Base-by-base conservation (phyloP, 306 rosid genomes). In the Mimosa pudica region DNA sequence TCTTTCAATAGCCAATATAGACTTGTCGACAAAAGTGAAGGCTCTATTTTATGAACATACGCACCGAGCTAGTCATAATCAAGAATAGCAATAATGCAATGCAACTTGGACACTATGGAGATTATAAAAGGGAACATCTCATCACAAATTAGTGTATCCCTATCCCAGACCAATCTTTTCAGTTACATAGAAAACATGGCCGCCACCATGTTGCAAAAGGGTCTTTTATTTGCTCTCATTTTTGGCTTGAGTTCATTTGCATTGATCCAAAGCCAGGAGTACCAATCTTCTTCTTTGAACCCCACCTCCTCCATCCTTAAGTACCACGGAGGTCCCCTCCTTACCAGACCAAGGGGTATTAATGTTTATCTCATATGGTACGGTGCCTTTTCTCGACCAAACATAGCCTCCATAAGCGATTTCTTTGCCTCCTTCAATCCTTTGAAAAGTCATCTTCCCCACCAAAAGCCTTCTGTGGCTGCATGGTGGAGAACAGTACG, bases 251-350 rank as follows among this genome's bases (percentile, higher is more conserved):
- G 24, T 71, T 70, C 87, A 67, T 55, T 69, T 16, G 74, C 74
- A 38, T 44, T 48, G 2, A 71, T 35, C 64, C 72, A 77, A 38
- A 78, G 42, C 57, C 68, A 70, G 42, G 46, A 35, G 46, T 6
- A 6, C 60, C 77, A 78, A 7, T 48, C 58, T 64, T 66, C 64
- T 33, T 36, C 77, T 74, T 48, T 64, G 30, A 10, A 76, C 73
- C 10, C 80, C 36, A 49, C 42, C 44, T 11, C 69, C 52, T n/a
- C 55, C 64, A 44, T 44, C n/a, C 55, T 76, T 71, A 80, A 35
- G 61, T 75, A 84, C 79, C 87, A 84, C n/a, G 84, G 84, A 70
- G 87, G 84, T 6, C 81, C 87, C 30, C 77, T 84, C 74, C 75
- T 80, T 8, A 70, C 81, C 47, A 64, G 57, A 30, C 47, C 86